Evolutionary conservation across 2,329 filamentous ascomycete genomes (phyloP).

Genomic region (Botrytis aclada): DNA sequence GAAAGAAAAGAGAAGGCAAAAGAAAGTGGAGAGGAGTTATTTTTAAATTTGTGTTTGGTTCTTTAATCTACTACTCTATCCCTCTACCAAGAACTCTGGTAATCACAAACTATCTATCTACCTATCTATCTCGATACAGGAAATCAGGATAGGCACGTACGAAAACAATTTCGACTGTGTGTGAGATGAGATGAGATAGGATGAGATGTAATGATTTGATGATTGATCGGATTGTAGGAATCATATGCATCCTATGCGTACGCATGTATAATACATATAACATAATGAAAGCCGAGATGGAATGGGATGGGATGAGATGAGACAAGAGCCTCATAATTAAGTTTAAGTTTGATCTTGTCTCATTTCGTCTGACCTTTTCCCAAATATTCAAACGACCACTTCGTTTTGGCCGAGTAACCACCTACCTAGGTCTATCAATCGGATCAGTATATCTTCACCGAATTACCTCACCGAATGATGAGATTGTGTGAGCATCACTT

Average conservation of each 20-base stretch:
- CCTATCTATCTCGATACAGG: too few relatives aligned
- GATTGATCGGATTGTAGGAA: neutral
- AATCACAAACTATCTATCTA: too few relatives aligned
- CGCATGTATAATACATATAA: neutral
- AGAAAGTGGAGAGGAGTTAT: neutral
- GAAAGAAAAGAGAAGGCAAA: neutral
- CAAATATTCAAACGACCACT: neutral
- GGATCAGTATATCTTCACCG: neutral
- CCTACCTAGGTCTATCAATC: neutral
- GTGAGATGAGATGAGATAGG: neutral
- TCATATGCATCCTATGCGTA: neutral
- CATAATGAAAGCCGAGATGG: neutral
- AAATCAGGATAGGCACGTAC: too few relatives aligned
- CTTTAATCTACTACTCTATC: neutral
- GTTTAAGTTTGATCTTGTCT: neutral
- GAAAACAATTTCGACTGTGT: too few relatives aligned
- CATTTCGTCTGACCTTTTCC: neutral
- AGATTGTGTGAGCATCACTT: neutral
- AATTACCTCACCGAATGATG: neutral
- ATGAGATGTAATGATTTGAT: neutral
- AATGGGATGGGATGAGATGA: neutral
- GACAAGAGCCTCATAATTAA: neutral
- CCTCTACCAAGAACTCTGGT: neutral
- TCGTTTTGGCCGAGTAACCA: neutral
- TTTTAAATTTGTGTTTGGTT: neutral